Conservation (phyloP, 176 grass and related monocot genomes). For the Neostapfia colusana region DNA sequence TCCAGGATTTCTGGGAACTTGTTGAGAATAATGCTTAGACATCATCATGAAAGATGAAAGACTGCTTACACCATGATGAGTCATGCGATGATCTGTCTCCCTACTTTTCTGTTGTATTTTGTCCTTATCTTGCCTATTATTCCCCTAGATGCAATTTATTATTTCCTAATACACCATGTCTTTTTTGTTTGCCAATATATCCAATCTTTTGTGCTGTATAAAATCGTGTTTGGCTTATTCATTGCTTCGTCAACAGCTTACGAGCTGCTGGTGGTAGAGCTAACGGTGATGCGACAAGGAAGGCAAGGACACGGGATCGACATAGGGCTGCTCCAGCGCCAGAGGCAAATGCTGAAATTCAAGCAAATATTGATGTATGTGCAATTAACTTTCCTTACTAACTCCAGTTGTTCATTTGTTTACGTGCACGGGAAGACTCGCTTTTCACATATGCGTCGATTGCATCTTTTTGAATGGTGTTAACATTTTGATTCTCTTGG, state of each 20-base stretch:
- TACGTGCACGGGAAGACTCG: not conserved
- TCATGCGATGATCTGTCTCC: constrained; percentile 27
- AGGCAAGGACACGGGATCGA: constrained; percentile 69
- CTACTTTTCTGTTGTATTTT: constrained; percentile 24
- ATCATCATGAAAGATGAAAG: constrained; percentile 54
- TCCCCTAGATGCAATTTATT: constrained; percentile 3
- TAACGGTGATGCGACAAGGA: constrained; percentile 69
- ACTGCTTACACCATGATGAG: constrained; percentile 50
- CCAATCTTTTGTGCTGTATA: constrained; percentile 8
- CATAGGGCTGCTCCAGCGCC: constrained; percentile 73
- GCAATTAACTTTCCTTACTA: constrained; percentile 22
- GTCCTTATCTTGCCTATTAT: not conserved
- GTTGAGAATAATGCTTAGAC: constrained; percentile 51
- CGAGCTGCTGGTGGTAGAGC: constrained; percentile 64
- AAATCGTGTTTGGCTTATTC: constrained; percentile 24
- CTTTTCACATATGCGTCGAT: not conserved
- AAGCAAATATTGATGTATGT: constrained; percentile 86
- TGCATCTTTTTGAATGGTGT: not conserved
- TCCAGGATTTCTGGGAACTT: constrained; percentile 56
- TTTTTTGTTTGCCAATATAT: constrained; percentile 22
- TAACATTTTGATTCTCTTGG: not conserved
- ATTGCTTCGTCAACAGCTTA: constrained; percentile 49
- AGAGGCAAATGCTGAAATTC: constrained; percentile 85
- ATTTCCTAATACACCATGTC: constrained; percentile 24
- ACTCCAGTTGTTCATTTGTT: constrained; percentile 20